Evolutionary conservation across 2,329 filamentous ascomycete species (phyloP), one percentile per base, ranked within the genome.

Genomic region (Venturia pyrina): DNA sequence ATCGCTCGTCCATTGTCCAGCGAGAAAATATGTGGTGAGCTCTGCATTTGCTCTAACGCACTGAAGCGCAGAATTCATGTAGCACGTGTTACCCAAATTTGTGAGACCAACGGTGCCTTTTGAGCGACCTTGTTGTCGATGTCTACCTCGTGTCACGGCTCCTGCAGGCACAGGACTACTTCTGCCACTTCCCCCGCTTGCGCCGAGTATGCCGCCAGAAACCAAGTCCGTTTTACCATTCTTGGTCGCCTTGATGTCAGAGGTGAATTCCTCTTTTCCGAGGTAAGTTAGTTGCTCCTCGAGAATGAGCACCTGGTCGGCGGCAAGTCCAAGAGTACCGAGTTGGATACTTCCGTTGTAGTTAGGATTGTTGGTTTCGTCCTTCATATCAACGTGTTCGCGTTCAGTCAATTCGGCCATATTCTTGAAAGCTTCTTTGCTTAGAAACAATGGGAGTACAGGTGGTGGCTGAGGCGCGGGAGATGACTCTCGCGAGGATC

Each of bases 11-110:
- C 90, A 92, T 67, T 61, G 62, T 73, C 57, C 65, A 48, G 67
- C 70, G 61, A 69, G 46, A 76, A 99, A 98, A 76, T 96, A 99
- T 72, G 92, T 88, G 5, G 91, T 93, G 69, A 99, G 79, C 76
- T 99, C 95, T 73, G 96, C 91, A 0, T 97, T 92, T 71, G 91
- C 96, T 63, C 93, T 87, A 63, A 99, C 86, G 75, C 95, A 99
- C 75, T 99, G 95, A 65, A 98, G 81, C 11, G 95, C 95, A 28
- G 93, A 96, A 76, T 98, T 98, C 93, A 98, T 97, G 78, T 99
- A 99, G 78, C 95, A 99, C 0, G 95, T 98, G 73, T 99, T 99
- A 62, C 95, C 95, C 17, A 99, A 80, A 73, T 99, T 99, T 69
- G 85, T 87, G 64, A 99, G 80, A 43, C 95, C 95, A 53, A 93